Evolutionary conservation across 345 rosid genomes (phyloP).

Genomic region (Noccaea bulbosa): DNA sequence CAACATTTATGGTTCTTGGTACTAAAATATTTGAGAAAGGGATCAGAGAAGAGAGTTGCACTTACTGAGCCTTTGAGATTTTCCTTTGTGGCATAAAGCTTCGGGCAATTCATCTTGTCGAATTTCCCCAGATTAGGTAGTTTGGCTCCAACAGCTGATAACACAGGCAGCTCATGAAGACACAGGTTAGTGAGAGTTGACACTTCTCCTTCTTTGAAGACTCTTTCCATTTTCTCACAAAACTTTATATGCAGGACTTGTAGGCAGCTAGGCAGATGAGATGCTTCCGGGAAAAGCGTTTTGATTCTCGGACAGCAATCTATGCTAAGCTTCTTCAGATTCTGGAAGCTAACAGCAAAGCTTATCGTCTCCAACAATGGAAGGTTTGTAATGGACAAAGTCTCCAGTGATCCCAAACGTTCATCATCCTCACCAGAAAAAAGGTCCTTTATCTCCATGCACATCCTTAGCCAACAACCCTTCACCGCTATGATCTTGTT

Average conservation of each 20-base stretch:
- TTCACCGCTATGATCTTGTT: constrained; percentile 33
- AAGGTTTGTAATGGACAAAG: constrained; percentile 49
- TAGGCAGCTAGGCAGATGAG: constrained; percentile 44
- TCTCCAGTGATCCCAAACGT: constrained; percentile 42
- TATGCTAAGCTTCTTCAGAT: constrained; percentile 49
- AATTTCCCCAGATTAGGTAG: background rate
- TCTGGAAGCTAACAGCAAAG: constrained; percentile 29
- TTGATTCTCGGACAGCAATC: constrained; percentile 55
- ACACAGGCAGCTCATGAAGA: background rate
- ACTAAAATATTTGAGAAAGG: background rate
- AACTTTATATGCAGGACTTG: constrained; percentile 45
- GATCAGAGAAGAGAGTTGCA: constrained; percentile 9
- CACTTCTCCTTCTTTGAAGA: constrained; percentile 29
- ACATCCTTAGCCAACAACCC: constrained; percentile 50
- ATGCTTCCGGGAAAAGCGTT: constrained; percentile 32
- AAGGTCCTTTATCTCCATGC: constrained; percentile 40
- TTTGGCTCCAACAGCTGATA: background rate
- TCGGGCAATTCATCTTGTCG: constrained; percentile 16
- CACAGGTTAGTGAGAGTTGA: constrained; percentile 28
- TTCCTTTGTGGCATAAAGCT: background rate
- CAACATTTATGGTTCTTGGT: too few species aligned
- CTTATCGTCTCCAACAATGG: constrained; percentile 40
- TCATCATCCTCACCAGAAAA: constrained; percentile 39
- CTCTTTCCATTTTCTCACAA: constrained; percentile 50
- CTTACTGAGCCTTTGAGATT: constrained; percentile 16